A percentile compares a stretch with the other conserved stretches of the same genome.
Evolutionary conservation across 2,329 filamentous ascomycete species (phyloP).

Genomic region (Chrysoporthe deuterocubensis): DNA sequence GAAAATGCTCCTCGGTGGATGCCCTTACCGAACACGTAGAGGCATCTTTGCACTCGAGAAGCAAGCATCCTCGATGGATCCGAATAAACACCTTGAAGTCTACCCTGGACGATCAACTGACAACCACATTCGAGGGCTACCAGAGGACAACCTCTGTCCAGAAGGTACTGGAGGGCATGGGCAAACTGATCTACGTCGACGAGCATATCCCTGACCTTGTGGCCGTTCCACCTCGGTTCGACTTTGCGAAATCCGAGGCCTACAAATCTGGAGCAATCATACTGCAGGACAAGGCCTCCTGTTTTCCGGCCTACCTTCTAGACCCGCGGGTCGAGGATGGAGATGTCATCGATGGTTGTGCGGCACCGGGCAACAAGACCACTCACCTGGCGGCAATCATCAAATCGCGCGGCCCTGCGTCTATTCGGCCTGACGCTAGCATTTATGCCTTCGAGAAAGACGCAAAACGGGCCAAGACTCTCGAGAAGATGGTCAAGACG

Average conservation of each 20-base stretch:
- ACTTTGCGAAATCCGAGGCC: slow-evolving; percentile 73
- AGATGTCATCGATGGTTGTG: slow-evolving; percentile 88
- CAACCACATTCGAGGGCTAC: slow-evolving; percentile 72
- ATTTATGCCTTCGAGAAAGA: slow-evolving; percentile 86
- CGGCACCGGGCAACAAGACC: slow-evolving; percentile 96
- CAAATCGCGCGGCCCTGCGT: slow-evolving; percentile 44
- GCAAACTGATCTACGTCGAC: slow-evolving; percentile 71
- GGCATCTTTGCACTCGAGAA: slow-evolving; percentile 52
- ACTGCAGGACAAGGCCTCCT: slow-evolving; percentile 94
- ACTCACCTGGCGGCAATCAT: slow-evolving; percentile 86
- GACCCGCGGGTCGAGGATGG: slow-evolving; percentile 69
- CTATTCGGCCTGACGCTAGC: slow-evolving; percentile 33
- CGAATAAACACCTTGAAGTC: slow-evolving; percentile 81
- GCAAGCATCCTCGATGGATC: slow-evolving; percentile 84
- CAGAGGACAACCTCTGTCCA: slow-evolving; percentile 57
- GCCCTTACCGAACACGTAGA: slow-evolving; percentile 65
- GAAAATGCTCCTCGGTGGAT: slow-evolving; percentile 70
- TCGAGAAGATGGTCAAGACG: slow-evolving; percentile 81
- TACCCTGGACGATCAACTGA: slow-evolving; percentile 72
- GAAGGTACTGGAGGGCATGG: slow-evolving; percentile 53
- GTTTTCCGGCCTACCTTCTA: slow-evolving; percentile 90
- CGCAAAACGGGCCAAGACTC: slow-evolving; percentile 68
- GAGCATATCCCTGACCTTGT: slow-evolving; percentile 81
- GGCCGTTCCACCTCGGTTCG: slow-evolving; percentile 72
- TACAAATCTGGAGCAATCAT: slow-evolving; percentile 82